Evolutionary conservation across 75 land plant species (phyloP).

Genomic region (Pinus albicaulis): DNA sequence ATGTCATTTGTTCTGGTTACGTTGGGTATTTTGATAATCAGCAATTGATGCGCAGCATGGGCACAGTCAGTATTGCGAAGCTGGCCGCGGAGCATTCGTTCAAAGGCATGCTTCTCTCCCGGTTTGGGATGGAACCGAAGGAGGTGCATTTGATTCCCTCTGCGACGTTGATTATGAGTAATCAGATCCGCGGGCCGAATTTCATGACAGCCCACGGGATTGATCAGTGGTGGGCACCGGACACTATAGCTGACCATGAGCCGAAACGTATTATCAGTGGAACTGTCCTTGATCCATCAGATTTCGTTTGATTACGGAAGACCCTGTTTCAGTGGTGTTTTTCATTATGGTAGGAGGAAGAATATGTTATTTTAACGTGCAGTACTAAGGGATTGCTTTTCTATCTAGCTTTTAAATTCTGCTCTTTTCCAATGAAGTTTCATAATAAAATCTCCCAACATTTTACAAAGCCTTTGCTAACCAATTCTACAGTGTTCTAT

Average conservation of each 20-base stretch:
- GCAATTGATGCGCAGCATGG: slow-evolving; percentile 47
- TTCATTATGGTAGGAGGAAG: too few species aligned
- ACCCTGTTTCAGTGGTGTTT: too few species aligned
- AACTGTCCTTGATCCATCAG: too few species aligned
- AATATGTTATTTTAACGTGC: too few species aligned
- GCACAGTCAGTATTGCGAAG: slow-evolving; percentile 35
- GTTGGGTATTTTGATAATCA: slow-evolving; percentile 56
- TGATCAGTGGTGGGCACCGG: slow-evolving; percentile 63
- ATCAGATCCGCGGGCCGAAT: slow-evolving; percentile 14
- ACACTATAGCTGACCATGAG: background rate
- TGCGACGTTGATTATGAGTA: slow-evolving; percentile 28
- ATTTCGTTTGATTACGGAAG: too few species aligned
- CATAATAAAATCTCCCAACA: too few species aligned
- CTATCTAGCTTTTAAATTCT: too few species aligned
- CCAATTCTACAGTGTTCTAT: too few species aligned
- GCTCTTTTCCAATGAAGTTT: too few species aligned
- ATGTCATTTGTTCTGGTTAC: slow-evolving; percentile 50
- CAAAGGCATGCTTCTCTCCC: slow-evolving; percentile 25
- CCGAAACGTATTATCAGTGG: too few species aligned
- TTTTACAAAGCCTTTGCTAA: too few species aligned
- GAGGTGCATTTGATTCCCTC: slow-evolving; percentile 47
- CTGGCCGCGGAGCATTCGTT: slow-evolving; percentile 45
- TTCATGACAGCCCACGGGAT: slow-evolving; percentile 52
- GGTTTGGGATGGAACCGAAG: slow-evolving; percentile 32
- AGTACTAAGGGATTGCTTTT: too few species aligned